These are phyloP conservation scores for Xylogone sp. DNA, from an alignment of 2,329 filamentous ascomycete species.

Conservation along the genomic window DNA sequence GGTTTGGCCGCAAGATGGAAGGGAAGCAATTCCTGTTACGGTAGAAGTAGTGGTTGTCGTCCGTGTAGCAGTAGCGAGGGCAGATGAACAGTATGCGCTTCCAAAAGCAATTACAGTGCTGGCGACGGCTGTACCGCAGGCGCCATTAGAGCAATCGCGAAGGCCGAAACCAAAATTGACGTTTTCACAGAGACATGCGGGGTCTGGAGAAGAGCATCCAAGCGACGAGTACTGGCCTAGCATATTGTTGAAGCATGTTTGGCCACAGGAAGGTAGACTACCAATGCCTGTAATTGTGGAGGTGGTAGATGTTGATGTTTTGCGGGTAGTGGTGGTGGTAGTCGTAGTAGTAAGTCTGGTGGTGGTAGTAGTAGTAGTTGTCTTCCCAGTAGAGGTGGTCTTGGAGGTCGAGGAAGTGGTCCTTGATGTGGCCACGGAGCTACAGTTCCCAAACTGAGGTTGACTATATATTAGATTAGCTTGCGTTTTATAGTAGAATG, in stretches of 20 bases:
- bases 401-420: too few species aligned
- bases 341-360: too few species aligned
- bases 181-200: slow-evolving; percentile 37
- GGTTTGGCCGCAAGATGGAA: slow-evolving; percentile 8
- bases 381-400: too few species aligned
- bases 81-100: slow-evolving; percentile 7
- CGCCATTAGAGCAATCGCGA: slow-evolving; percentile 37
- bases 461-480: neutral
- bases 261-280: slow-evolving; percentile 7
- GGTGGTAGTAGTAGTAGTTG: too few species aligned
- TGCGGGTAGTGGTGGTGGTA: too few species aligned
- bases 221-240: slow-evolving; percentile 27
- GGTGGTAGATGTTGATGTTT: too few species aligned
- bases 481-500: neutral
- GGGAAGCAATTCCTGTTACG: neutral
- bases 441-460: neutral
- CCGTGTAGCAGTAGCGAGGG: neutral
- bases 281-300: slow-evolving; percentile 3
- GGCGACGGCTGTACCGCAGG: slow-evolving; percentile 24
- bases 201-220: slow-evolving; percentile 28
- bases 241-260: slow-evolving; percentile 33
- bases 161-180: slow-evolving; percentile 36
- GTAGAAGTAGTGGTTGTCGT: slow-evolving; percentile 3
- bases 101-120: slow-evolving; percentile 20
- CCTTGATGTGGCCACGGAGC: too few species aligned